Conservation (phyloP, 169 alveolate genomes). For the Plasmodium ovale region DNA sequence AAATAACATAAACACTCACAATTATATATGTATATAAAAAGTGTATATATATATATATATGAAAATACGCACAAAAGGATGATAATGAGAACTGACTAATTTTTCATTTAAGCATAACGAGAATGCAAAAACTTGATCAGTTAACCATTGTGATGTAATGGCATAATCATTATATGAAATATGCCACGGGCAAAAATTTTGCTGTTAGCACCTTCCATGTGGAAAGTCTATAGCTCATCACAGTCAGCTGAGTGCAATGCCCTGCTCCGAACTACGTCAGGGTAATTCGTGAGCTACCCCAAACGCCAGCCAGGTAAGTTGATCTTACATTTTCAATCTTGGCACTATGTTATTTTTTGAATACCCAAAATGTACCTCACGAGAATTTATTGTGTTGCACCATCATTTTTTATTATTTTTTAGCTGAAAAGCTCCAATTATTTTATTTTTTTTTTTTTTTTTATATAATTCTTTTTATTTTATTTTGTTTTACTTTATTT, state of each 20-base stretch:
- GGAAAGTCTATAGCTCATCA: constrained; percentile 96
- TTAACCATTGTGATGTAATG: constrained; percentile 38
- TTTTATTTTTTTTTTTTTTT: too few species aligned
- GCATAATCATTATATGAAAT: constrained; percentile 82
- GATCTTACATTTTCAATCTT: constrained; percentile 8
- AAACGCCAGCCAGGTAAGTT: constrained; percentile 98
- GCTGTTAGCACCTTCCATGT: constrained; percentile 95
- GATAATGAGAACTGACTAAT: too few species aligned
- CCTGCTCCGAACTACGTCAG: constrained; percentile 97
- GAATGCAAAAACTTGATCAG: constrained; percentile 7
- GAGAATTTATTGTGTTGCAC: background rate
- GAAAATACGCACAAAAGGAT: too few species aligned
- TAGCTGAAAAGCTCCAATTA: background rate
- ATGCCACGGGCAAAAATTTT: constrained; percentile 94
- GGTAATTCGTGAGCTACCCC: constrained; percentile 97
- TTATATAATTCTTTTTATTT: too few species aligned
- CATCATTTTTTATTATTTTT: background rate
- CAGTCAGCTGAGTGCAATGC: constrained; percentile 97
- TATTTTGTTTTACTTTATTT: too few species aligned
- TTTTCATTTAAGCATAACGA: background rate
- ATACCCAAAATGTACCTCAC: constrained; percentile 64
- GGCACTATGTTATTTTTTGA: constrained; percentile 42
- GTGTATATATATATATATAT: constrained; percentile 5
- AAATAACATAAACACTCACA: too few species aligned
- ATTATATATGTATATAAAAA: too few species aligned